Evolutionary conservation across 306 rosid genomes (phyloP), one percentile per base, ranked within the genome.

Genomic region (Casuarina equisetifolia): DNA sequence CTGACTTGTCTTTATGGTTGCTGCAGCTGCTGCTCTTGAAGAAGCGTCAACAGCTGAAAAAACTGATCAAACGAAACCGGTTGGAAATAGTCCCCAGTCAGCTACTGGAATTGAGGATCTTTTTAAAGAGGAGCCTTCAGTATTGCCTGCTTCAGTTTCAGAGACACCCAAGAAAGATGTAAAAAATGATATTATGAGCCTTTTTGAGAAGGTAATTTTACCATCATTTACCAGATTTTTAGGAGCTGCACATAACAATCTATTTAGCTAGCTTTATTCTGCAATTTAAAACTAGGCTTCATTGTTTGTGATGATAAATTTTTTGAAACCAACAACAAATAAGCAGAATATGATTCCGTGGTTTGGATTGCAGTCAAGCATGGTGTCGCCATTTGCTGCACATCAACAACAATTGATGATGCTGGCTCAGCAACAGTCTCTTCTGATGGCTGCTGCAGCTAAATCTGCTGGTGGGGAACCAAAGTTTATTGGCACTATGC

Each of bases 181-280:
- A 38, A 96, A 93, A 91, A 91, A 88, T 83, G 98, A 93, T 82
- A 96, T 96, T 66, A 90, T 96, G 99, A 90, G 97, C 89, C 99
- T 96, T 81, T 96, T 96, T 79, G 99, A 96, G 85, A 96, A 93
- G 99, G 99, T 96, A 74, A 25, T 19, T 64, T 73, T 36, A 63
- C 35, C 64, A 55, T 76, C 45, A 74, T 46, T 58, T 61, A 3
- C 53, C 71, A 59, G 75, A 36, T 71, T 78, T 76, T 70, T 32
- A 55, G 49, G 81, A 79, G 72, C 35, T 79, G 44, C 15, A 72
- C 17, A 25, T 9, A 19, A 5, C 68, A 43, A 11, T 6, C 35
- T 39, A 36, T 36, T 39, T 19, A 48, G 39, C 20, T 61, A 15
- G 19, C 42, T 75, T 78, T 62, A 38, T 70, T 17, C 51, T 1